A percentile compares a stretch with the other conserved stretches of the same genome.
These are phyloP conservation scores for Solanum dulcamara DNA, from an alignment of 257 asterid species.

Conservation along the genomic window DNA sequence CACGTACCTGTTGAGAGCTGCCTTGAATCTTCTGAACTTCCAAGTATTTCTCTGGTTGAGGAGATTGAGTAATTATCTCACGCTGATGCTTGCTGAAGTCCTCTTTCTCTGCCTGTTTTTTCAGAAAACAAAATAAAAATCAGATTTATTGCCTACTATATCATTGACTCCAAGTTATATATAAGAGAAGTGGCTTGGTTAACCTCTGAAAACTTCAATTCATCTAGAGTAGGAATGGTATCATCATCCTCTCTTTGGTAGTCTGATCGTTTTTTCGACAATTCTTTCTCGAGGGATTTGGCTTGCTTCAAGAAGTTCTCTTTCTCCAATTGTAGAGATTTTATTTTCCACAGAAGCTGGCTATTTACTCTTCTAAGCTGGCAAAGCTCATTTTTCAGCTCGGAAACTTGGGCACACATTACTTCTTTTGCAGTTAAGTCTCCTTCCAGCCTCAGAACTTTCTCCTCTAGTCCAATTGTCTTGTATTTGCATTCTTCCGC, in stretches of 20 bases:
- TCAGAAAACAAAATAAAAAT: background rate
- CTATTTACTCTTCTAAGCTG: constrained; percentile 19
- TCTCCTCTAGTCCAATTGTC: constrained; percentile 28
- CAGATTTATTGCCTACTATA: background rate
- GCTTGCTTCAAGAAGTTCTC: constrained; percentile 9
- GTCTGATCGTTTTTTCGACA: background rate
- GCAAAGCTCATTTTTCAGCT: constrained; percentile 26
- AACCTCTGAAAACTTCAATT: background rate
- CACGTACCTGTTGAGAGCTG: background rate
- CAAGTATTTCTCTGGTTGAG: background rate
- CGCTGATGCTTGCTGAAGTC: background rate
- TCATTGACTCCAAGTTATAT: background rate
- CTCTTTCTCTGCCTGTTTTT: background rate
- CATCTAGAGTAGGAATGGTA: background rate
- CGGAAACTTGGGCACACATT: constrained; percentile 8
- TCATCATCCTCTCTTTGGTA: background rate
- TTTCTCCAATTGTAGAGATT: constrained; percentile 16
- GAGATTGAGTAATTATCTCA: background rate
- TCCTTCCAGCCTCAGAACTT: constrained; percentile 34
- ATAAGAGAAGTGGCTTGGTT: background rate
- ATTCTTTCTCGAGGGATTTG: constrained; percentile 2
- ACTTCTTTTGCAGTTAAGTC: constrained; percentile 37
- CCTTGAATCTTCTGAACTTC: background rate
- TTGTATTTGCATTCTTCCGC: constrained; percentile 16
- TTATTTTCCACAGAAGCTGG: constrained; percentile 14